A percentile compares a stretch with the other conserved stretches of the same genome.
Conservation (phyloP, 2,329 filamentous ascomycete genomes). For the Talaromyces sp. region DNA sequence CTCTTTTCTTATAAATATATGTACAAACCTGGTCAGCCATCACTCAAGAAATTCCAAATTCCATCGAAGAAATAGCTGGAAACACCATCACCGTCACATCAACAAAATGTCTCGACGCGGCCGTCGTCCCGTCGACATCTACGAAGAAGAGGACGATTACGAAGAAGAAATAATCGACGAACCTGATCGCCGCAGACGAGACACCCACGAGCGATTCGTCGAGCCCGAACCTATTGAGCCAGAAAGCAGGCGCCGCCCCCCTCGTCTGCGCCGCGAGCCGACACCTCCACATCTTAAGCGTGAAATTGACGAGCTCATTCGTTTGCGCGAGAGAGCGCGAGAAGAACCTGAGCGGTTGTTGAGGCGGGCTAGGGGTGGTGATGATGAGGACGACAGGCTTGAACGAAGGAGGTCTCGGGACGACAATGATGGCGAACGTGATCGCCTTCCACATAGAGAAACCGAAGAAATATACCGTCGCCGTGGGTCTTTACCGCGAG, state of each 20-base stretch:
- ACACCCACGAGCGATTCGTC: conserved; percentile 19
- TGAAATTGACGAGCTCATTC: conserved; percentile 30
- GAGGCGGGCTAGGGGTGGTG: background rate
- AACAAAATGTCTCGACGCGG: conserved; percentile 26
- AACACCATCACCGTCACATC: background rate
- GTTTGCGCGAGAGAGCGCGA: conserved; percentile 24
- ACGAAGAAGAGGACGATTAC: conserved; percentile 19
- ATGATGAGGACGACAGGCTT: background rate
- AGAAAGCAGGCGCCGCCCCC: conserved; percentile 20
- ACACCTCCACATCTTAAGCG: conserved; percentile 28
- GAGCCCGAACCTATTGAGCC: conserved; percentile 12
- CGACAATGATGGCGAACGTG: conserved; percentile 8
- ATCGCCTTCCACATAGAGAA: conserved; percentile 13
- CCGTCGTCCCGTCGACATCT: conserved; percentile 20
- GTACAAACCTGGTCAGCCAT: background rate
- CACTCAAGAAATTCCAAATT: background rate
- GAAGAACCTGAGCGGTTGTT: background rate
- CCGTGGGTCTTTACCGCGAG: conserved; percentile 3
- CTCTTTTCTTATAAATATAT: background rate
- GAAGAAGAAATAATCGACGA: conserved; percentile 21
- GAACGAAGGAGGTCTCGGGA: conserved; percentile 16
- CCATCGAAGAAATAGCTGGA: background rate
- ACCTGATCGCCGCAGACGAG: conserved; percentile 17
- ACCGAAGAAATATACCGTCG: conserved; percentile 10
- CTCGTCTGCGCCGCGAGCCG: conserved; percentile 10